Evolutionary conservation across 371 early-diverging fungal genomes (phyloP).

Genomic region (Zychaea mexicana): DNA sequence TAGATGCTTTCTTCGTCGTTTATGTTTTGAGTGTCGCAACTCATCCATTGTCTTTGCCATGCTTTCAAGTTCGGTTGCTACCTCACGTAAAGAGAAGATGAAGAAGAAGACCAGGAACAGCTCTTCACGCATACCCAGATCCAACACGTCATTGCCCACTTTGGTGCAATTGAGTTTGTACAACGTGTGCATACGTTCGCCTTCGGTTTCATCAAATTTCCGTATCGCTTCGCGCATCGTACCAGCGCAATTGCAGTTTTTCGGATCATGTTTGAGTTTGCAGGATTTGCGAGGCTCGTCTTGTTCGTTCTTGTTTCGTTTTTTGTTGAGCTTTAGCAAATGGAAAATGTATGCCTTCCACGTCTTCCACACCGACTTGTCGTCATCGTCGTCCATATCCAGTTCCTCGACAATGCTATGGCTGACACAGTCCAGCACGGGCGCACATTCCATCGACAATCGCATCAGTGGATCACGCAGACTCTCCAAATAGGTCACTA

Average conservation of each 20-base stretch:
- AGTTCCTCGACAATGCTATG: slow-evolving; percentile 42
- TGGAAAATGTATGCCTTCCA: slow-evolving; percentile 40
- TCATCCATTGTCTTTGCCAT: slow-evolving; percentile 49
- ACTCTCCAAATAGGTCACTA: slow-evolving; percentile 58
- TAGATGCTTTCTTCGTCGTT: slow-evolving; percentile 40
- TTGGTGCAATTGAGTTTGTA: slow-evolving; percentile 43
- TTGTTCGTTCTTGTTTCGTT: slow-evolving; percentile 4
- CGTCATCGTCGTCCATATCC: slow-evolving; percentile 52
- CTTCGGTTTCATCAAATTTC: slow-evolving; percentile 47
- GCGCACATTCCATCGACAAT: slow-evolving; percentile 48
- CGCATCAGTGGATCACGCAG: slow-evolving; percentile 57
- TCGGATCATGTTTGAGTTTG: slow-evolving; percentile 5
- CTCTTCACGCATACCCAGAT: slow-evolving; percentile 61
- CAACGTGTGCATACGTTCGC: slow-evolving; percentile 43
- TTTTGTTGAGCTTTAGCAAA: slow-evolving; percentile 21
- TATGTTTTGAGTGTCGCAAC: slow-evolving; percentile 25
- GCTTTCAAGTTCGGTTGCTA: slow-evolving; percentile 54
- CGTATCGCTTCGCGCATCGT: slow-evolving; percentile 31
- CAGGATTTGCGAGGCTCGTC: background rate
- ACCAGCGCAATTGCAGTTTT: slow-evolving; percentile 33
- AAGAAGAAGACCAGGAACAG: slow-evolving; percentile 68
- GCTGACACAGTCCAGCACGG: slow-evolving; percentile 50
- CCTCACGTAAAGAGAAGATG: slow-evolving; percentile 61
- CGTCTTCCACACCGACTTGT: slow-evolving; percentile 36
- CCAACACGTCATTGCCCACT: slow-evolving; percentile 36